A percentile compares a stretch with the other conserved stretches of the same genome.
These are phyloP conservation scores for Combretum micranthum DNA, from an alignment of 345 rosid species.

Conservation along the genomic window DNA sequence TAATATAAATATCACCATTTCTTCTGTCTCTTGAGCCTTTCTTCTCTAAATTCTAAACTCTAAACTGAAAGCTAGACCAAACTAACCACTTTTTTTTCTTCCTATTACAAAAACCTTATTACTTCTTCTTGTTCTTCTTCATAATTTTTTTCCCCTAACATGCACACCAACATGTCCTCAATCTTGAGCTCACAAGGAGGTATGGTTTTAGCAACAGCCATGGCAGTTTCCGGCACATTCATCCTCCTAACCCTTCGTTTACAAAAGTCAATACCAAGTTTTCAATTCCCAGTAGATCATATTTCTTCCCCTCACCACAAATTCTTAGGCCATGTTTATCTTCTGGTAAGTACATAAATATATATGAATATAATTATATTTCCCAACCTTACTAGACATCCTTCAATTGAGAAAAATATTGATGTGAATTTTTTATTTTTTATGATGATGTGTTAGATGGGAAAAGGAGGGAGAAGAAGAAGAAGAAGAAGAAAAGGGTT, in stretches of 20 bases:
- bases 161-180: constrained; percentile 30
- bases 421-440: not conserved
- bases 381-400: not conserved
- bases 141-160: not conserved
- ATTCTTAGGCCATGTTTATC: constrained; percentile 46
- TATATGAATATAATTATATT: not conserved
- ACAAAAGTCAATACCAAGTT: constrained; percentile 22
- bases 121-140: not conserved
- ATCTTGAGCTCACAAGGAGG: constrained; percentile 54
- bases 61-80: too few species aligned
- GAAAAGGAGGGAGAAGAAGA: constrained; percentile 19
- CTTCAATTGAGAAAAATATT: not conserved
- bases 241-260: constrained; percentile 61
- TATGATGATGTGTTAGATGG: constrained; percentile 13
- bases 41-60: too few species aligned
- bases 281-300: not conserved
- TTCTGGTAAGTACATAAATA: constrained; percentile 40
- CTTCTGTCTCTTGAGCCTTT: too few species aligned
- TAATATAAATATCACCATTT: too few species aligned
- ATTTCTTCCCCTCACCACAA: constrained; percentile 12
- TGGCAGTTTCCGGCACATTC: constrained; percentile 77
- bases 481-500: constrained; percentile 41
- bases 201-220: constrained; percentile 58
- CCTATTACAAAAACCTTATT: not conserved
- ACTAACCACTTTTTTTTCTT: too few species aligned